A percentile compares a stretch with the other conserved stretches of the same genome.
These are phyloP conservation scores for Fusarium hostae DNA, from an alignment of 2,329 filamentous ascomycete species.

Conservation along the genomic window DNA sequence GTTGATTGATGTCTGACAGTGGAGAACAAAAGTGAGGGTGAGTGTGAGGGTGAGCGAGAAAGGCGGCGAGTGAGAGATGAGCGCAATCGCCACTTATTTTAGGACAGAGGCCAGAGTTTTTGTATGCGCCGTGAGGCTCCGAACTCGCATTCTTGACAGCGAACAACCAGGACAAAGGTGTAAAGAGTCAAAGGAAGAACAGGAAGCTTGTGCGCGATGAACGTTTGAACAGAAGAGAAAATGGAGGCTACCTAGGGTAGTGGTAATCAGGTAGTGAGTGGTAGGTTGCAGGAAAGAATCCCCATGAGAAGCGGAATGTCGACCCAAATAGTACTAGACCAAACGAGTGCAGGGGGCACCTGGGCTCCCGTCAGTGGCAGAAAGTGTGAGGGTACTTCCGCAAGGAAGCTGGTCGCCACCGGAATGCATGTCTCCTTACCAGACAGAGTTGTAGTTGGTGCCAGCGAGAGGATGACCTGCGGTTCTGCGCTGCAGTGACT, in stretches of 20 bases:
- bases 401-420: constrained; percentile 7
- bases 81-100: constrained; percentile 34
- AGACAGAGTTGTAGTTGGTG: constrained; percentile 22
- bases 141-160: constrained; percentile 23
- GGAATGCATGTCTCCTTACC: constrained; percentile 5
- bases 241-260: constrained; percentile 6
- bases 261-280: not conserved
- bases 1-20: constrained; percentile 14
- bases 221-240: constrained; percentile 14
- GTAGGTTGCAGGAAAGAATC: constrained; percentile 20
- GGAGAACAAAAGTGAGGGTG: constrained; percentile 3
- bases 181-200: not conserved
- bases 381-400: constrained; percentile 1
- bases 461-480: not conserved
- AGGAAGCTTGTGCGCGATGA: constrained; percentile 7
- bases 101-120: constrained; percentile 29
- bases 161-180: not conserved
- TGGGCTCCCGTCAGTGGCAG: not conserved
- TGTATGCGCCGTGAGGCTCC: constrained; percentile 2
- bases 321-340: constrained; percentile 22
- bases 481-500: not conserved
- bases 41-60: not conserved
- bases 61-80: constrained; percentile 29
- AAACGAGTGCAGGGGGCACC: not conserved
- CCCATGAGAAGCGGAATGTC: constrained; percentile 19